Evolutionary conservation across 371 early-diverging fungal genomes (phyloP), one percentile per base, ranked within the genome.

Genomic region (Circinella umbellata): DNA sequence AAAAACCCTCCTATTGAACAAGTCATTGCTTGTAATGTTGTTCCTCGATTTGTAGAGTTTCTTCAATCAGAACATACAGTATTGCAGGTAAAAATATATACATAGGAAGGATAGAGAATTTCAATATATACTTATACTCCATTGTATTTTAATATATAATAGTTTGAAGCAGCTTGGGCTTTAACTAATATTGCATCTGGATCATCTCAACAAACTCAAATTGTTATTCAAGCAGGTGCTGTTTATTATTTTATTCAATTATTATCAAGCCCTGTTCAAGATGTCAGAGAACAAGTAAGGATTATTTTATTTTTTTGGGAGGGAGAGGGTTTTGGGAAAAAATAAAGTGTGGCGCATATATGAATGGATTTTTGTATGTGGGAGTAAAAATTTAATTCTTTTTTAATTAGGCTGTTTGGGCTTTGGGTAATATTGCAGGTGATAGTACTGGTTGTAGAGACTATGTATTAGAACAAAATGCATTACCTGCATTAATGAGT

Each of bases 81-180:
- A 39, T 85, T 96, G 71, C 98, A 97, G 91, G 98, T 96, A 89
- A 69, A 76, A 38, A 20, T 39, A 39, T 39, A 39, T 39, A 39
- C 10, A 6, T 39, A 10, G 10, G 4, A 10, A 6, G 39, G 4
- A 10, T 59, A 3, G 4, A 8, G 49, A 37, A 5, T 17, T 39
- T 4, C 4, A 15, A 15, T 42, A 42, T 42, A 9, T 42, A 42
- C 11, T 9, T 42, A 42, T 42, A 27, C 34, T 46, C 55, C 63
- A 17, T 63, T 8, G 54, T 4, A 60, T 51, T 18, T 67, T 20
- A 64, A 39, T 35, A 11, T 63, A 27, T 53, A 66, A 37, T 86
- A 98, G 95, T 98, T 99, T 82, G 99, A 99, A 83, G 94, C 99
- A 62, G 99, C 99, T 35, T 99, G 99, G 99, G 99, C 99, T 27